Conservation (phyloP, 176 grass and related monocot genomes). For the Oryza meyeriana region DNA sequence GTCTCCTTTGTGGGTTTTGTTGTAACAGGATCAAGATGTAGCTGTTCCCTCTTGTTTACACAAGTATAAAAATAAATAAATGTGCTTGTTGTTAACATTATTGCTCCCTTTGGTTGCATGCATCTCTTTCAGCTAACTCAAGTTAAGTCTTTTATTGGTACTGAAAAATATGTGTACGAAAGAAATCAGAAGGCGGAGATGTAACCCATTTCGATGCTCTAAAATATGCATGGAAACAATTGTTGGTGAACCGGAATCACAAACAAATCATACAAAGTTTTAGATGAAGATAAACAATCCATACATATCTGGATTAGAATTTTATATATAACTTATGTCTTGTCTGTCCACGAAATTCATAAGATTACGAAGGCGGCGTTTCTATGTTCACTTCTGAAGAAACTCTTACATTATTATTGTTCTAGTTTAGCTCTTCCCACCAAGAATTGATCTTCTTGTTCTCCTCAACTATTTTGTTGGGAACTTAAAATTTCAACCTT, state of each 20-base stretch:
- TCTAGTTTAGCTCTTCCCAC: not conserved
- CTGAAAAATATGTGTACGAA: not conserved
- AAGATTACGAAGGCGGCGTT: not conserved
- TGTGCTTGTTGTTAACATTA: constrained; percentile 36
- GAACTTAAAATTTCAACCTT: constrained; percentile 15
- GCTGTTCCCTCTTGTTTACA: constrained; percentile 44
- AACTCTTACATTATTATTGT: not conserved
- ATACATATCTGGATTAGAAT: not conserved
- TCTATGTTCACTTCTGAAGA: not conserved
- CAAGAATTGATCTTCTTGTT: constrained; percentile 1
- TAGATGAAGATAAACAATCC: not conserved
- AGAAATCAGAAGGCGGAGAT: not conserved
- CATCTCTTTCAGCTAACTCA: constrained; percentile 33
- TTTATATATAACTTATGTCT: not conserved
- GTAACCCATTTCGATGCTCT: not conserved
- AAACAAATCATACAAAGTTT: not conserved
- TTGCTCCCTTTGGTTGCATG: constrained; percentile 11
- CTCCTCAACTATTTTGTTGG: not conserved
- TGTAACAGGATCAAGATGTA: constrained; percentile 47
- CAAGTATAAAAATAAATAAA: constrained; percentile 58
- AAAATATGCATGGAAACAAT: not conserved
- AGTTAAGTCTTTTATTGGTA: constrained; percentile 20
- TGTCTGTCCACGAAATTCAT: not conserved
- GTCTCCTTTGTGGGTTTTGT: constrained; percentile 46
- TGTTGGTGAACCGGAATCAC: constrained; percentile 11